phyloP scores from a whole-genome alignment of 139 green algal genomes.

The Coelastrella sp. region DNA sequence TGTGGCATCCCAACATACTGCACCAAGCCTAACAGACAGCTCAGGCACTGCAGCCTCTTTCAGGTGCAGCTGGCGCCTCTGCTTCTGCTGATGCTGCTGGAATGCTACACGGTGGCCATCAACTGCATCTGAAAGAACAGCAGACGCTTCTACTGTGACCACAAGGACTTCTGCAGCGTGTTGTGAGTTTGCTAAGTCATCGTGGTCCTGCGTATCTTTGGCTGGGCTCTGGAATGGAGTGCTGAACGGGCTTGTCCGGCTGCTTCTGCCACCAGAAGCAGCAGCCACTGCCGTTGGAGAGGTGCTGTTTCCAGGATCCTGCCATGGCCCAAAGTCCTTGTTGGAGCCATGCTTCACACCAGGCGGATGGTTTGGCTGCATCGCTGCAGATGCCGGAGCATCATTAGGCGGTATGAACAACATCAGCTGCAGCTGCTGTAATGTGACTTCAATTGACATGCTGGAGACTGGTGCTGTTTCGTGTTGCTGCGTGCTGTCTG shows the following conservation, averaged over 20 bases:
- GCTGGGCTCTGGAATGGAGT: background rate
- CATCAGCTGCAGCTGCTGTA: slow-evolving; percentile 14
- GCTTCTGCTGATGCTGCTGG: background rate
- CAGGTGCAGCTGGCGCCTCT: background rate
- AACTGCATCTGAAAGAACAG: background rate
- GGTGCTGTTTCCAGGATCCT: background rate
- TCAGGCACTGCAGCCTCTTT: background rate
- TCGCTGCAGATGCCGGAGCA: background rate
- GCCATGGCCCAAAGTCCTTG: slow-evolving; percentile 31
- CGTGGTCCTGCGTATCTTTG: background rate
- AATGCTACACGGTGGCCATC: background rate
- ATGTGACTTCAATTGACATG: too few relatives aligned
- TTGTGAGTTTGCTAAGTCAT: background rate
- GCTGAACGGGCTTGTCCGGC: background rate
- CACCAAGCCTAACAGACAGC: slow-evolving; percentile 17
- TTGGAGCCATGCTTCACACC: background rate
- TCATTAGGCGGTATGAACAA: slow-evolving; percentile 14
- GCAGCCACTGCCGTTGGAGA: slow-evolving; percentile 11
- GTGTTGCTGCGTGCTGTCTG: background rate
- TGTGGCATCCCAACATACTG: background rate
- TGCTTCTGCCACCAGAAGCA: slow-evolving; percentile 2
- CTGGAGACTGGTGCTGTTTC: too few relatives aligned
- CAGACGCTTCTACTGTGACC: background rate
- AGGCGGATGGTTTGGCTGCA: background rate
- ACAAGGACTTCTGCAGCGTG: background rate